A percentile compares a stretch with the other conserved stretches of the same genome.
These are phyloP conservation scores for Pyrus bretschneideri DNA, from an alignment of 306 rosid species.

Conservation along the genomic window DNA sequence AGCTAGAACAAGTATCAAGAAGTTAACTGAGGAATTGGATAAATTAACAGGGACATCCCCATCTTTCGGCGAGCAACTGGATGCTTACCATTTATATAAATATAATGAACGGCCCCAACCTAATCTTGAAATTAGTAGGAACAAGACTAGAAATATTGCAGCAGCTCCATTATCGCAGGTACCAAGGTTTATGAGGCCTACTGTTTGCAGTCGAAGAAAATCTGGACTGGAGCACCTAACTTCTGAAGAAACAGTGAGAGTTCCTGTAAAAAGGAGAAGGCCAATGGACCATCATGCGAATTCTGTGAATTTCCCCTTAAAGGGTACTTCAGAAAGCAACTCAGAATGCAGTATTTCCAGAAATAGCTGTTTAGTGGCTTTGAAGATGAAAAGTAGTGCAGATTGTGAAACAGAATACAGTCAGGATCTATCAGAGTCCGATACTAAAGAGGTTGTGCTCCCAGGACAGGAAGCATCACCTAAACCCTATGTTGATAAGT, in stretches of 20 bases:
- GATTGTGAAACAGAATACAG: conserved; percentile 26
- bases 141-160: background rate
- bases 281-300: conserved; percentile 19
- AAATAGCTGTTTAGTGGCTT: conserved; percentile 25
- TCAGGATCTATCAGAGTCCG: conserved; percentile 25
- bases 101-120: background rate
- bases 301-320: conserved; percentile 29
- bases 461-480: conserved; percentile 17
- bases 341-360: conserved; percentile 26
- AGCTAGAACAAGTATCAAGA: conserved; percentile 16
- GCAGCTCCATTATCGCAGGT: conserved; percentile 6
- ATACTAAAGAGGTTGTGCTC: conserved; percentile 8
- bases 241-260: conserved; percentile 9
- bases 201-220: conserved; percentile 27
- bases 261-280: conserved; percentile 22
- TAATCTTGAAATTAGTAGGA: conserved; percentile 1
- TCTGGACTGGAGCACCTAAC: conserved; percentile 11
- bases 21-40: conserved; percentile 22
- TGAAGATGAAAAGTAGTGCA: conserved; percentile 18
- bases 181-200: conserved; percentile 39
- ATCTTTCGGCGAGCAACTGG: conserved; percentile 8
- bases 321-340: conserved; percentile 11
- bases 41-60: conserved; percentile 6
- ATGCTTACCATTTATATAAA: conserved; percentile 7
- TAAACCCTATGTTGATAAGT: conserved; percentile 23